Base-by-base conservation (phyloP, 768 basidiomycete species). In the Suillus weaverae region DNA sequence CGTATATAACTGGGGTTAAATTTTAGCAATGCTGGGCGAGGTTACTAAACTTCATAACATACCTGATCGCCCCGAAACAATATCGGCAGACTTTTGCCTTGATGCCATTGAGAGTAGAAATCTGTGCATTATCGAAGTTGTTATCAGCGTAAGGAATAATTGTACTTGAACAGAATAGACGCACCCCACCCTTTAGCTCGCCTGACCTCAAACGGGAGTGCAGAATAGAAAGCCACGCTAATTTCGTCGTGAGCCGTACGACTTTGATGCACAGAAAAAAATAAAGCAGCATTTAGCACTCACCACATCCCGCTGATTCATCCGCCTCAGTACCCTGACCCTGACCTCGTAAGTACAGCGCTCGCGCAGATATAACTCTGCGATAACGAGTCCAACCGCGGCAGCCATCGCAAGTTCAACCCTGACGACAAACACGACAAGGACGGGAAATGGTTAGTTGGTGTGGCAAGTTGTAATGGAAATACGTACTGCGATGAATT, bases 281-380 rank as follows among this genome's bases (percentile, higher is more conserved):
- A n/a, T n/a, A n/a, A n/a, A n/a, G n/a, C n/a, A n/a, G n/a, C n/a
- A n/a, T n/a, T n/a, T n/a, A 26, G n/a, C 10, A 48, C 46, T 48
- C 1, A 48, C 88, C n/a, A 89, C 75, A 77, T 95, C 92, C 63
- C 86, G 85, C 50, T 95, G 91, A 70, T 91, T 91, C 89, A 93
- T 93, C 71, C 85, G 77, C 33, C 91, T 83, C 61, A 92, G 83
- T n/a, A 92, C 73, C 68, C 84, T 85, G 5, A 90, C 91, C 18
- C 92, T 83, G 85, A 90, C 51, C 82, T 80, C 3, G 92, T 94
- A 30, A 92, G 80, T 38, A 87, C 70, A 62, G 85, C 79, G 65
- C 80, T 83, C 0, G 79, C 81, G 54, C 76, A 73, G 3, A 59
- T 41, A 73, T 92, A 94, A 13, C 88, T 78, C 67, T 85, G n/a